These are phyloP conservation scores for Emydomyces testavorans DNA, from an alignment of 2,329 filamentous ascomycete species.

Conservation along the genomic window DNA sequence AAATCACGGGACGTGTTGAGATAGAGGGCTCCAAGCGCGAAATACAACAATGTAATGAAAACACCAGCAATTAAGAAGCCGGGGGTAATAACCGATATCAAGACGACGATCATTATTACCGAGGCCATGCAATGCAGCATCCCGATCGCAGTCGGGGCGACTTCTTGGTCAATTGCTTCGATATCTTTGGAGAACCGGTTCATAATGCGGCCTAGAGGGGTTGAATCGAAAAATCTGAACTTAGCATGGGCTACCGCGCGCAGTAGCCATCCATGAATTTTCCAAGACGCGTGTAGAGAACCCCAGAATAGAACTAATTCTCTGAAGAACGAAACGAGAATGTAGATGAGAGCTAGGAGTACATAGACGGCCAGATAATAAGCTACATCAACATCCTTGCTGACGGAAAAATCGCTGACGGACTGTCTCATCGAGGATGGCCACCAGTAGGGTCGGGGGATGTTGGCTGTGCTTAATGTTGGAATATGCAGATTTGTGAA, in stretches of 20 bases:
- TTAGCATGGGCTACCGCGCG: slow-evolving; percentile 71
- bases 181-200: slow-evolving; percentile 98
- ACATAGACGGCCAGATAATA: slow-evolving; percentile 84
- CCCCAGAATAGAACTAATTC: slow-evolving; percentile 88
- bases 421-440: slow-evolving; percentile 22
- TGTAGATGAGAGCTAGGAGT: slow-evolving; percentile 62
- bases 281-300: slow-evolving; percentile 75
- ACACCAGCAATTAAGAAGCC: slow-evolving; percentile 76
- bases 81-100: slow-evolving; percentile 83
- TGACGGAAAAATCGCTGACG: slow-evolving; percentile 15
- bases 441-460: slow-evolving; percentile 27
- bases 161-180: slow-evolving; percentile 88
- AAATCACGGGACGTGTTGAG: slow-evolving; percentile 86
- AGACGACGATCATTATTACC: slow-evolving; percentile 70
- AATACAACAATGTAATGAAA: slow-evolving; percentile 75
- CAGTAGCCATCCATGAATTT: slow-evolving; percentile 70
- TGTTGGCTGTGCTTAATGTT: slow-evolving; percentile 28
- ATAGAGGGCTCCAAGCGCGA: slow-evolving; percentile 75
- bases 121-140: slow-evolving; percentile 55
- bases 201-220: slow-evolving; percentile 89
- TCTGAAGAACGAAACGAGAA: slow-evolving; percentile 67
- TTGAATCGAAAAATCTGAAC: slow-evolving; percentile 96
- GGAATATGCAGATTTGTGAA: slow-evolving; percentile 28
- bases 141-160: slow-evolving; percentile 79
- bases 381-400: slow-evolving; percentile 55